These are phyloP conservation scores for Diplosphaera chodatii DNA, from an alignment of 139 green algal species.

Conservation along the genomic window DNA sequence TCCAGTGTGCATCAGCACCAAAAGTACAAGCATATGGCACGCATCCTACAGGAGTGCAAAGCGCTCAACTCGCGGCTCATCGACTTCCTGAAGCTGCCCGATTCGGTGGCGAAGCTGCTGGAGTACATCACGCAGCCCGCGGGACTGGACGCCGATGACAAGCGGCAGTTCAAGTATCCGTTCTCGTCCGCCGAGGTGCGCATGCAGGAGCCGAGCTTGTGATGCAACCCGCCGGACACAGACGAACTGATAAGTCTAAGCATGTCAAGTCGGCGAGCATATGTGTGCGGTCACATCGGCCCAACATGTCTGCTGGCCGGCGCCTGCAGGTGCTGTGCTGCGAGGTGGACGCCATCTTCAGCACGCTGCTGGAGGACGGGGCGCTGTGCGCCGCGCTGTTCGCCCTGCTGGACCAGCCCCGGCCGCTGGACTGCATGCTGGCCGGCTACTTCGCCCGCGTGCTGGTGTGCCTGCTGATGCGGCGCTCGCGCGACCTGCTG, in stretches of 20 bases:
- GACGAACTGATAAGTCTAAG: no score
- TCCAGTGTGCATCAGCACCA: no score
- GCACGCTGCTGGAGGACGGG: constrained; percentile 73
- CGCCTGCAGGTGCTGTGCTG: constrained; percentile 78
- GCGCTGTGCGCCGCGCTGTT: constrained; percentile 69
- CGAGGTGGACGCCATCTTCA: constrained; percentile 91
- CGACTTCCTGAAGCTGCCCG: constrained; percentile 61
- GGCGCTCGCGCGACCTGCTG: constrained; percentile 54
- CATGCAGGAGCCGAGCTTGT: background rate
- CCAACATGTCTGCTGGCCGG: no score
- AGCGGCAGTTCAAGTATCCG: constrained; percentile 81
- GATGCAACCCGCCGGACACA: no score
- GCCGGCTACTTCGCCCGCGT: constrained; percentile 92
- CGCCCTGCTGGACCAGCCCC: constrained; percentile 52
- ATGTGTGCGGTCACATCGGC: no score
- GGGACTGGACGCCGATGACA: constrained; percentile 51
- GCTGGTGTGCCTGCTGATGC: constrained; percentile 66
- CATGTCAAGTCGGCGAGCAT: no score
- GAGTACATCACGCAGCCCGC: background rate
- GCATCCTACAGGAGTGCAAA: constrained; percentile 62
- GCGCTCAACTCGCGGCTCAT: constrained; percentile 78
- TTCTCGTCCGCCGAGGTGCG: constrained; percentile 84
- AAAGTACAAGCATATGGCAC: background rate
- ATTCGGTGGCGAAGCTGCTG: constrained; percentile 72
- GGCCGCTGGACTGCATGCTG: constrained; percentile 64